Percentiles rank a stretch among this genome's conserved stretches.
Evolutionary conservation across 225 moss, liverwort and hornwort genomes (phyloP).

Genomic region (Climacium dendroides): DNA sequence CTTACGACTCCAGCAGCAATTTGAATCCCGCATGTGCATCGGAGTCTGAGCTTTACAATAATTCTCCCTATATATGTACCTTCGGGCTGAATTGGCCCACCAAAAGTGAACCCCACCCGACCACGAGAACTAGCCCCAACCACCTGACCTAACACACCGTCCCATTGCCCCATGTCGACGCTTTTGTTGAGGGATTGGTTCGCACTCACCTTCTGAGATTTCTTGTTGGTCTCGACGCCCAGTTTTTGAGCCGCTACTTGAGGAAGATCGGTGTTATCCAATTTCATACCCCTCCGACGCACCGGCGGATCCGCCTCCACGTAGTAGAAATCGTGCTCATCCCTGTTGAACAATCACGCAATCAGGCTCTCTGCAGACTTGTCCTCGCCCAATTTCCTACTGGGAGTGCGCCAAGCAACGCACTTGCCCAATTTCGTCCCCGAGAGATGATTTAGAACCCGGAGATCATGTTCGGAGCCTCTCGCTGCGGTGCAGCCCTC

Average conservation of each 20-base stretch:
- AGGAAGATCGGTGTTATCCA: constrained; percentile 10
- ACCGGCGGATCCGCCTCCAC: background rate
- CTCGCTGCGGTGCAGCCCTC: background rate
- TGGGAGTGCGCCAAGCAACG: background rate
- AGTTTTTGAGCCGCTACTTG: constrained; percentile 7
- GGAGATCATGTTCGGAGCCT: background rate
- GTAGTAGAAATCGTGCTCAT: constrained; percentile 1
- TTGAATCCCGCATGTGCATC: background rate
- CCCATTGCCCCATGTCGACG: background rate
- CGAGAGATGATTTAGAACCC: background rate
- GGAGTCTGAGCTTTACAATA: background rate
- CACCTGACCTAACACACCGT: background rate
- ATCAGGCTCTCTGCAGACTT: background rate
- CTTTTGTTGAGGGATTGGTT: background rate
- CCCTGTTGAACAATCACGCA: constrained; percentile 3
- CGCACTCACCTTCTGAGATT: background rate
- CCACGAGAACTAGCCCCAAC: background rate
- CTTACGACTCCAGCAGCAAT: background rate
- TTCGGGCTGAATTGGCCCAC: background rate
- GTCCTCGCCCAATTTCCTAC: background rate
- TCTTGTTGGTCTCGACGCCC: background rate
- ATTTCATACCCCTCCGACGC: background rate
- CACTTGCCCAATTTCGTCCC: background rate
- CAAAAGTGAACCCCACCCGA: background rate
- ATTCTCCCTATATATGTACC: background rate